These are phyloP conservation scores for Phytophthora sp. DNA, from an alignment of 352 stramenopile genomes.

Conservation along the genomic window DNA sequence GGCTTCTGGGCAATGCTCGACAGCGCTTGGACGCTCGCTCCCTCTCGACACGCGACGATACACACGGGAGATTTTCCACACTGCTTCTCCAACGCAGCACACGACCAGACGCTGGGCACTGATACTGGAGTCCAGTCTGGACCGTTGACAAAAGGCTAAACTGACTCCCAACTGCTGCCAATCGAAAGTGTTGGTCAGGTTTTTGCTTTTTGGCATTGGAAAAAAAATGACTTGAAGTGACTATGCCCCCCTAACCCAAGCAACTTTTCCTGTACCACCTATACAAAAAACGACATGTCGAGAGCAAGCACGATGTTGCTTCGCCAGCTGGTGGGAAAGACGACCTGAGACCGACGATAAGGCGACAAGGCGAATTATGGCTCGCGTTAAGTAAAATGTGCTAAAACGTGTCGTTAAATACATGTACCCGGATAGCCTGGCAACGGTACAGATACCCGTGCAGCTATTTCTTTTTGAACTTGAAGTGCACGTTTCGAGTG, in stretches of 20 bases:
- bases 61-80: conserved; percentile 35
- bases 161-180: conserved; percentile 31
- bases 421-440: no score
- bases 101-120: conserved; percentile 27
- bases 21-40: no score
- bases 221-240: no score
- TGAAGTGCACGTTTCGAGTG: background rate
- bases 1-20: conserved; percentile 27
- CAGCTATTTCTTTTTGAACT: no score
- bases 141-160: conserved; percentile 24
- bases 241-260: no score
- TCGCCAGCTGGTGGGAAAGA: conserved; percentile 15
- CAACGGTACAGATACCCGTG: background rate
- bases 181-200: no score
- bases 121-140: no score
- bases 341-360: conserved; percentile 13
- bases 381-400: no score
- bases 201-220: no score
- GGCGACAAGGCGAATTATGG: background rate
- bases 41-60: conserved; percentile 19
- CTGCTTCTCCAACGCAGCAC: conserved; percentile 10
- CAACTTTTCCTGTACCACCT: no score
- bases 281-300: no score
- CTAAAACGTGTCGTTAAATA: no score
- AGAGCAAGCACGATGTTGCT: background rate